These are phyloP conservation scores for Apiospora kogelbergensis DNA, from an alignment of 2,329 filamentous ascomycete species.

Conservation along the genomic window DNA sequence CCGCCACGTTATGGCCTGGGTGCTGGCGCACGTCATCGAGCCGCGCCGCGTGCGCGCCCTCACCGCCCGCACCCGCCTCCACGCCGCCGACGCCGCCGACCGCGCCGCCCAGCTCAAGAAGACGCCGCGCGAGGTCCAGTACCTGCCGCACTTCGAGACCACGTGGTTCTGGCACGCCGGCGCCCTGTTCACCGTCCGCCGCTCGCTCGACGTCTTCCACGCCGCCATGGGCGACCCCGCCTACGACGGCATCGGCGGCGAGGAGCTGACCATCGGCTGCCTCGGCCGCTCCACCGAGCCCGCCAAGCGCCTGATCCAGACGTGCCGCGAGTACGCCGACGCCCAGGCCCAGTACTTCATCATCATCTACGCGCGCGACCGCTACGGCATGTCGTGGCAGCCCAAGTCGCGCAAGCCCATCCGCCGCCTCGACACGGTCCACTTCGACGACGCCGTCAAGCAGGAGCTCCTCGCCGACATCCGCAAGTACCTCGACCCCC, in stretches of 20 bases:
- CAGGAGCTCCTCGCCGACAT: conserved; percentile 48
- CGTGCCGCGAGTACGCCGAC: conserved; percentile 48
- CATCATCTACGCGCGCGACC: conserved; percentile 46
- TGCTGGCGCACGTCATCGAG: conserved; percentile 39
- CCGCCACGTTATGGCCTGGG: conserved; percentile 44
- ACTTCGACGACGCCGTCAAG: conserved; percentile 48
- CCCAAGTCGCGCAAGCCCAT: conserved; percentile 49
- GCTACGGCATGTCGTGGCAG: conserved; percentile 48
- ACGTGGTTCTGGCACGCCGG: conserved; percentile 51
- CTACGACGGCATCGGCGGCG: conserved; percentile 46
- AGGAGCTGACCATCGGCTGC: conserved; percentile 48
- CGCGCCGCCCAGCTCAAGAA: conserved; percentile 41
- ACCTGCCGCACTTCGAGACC: conserved; percentile 44
- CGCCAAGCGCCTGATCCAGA: conserved; percentile 44
- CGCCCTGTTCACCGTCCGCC: conserved; percentile 44
- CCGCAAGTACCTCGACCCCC: conserved; percentile 51
- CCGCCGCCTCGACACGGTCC: conserved; percentile 49
- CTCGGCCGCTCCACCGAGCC: conserved; percentile 51
- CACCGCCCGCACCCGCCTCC: conserved; percentile 43
- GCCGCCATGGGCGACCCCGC: conserved; percentile 37
- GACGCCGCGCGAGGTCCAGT: conserved; percentile 41
- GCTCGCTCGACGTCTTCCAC: conserved; percentile 39
- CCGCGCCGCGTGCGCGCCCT: conserved; percentile 39
- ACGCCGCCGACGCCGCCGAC: conserved; percentile 21
- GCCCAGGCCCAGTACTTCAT: conserved; percentile 49